phyloP scores from a whole-genome alignment of 2,329 filamentous ascomycete genomes.

The Sporothrix brasiliensis region DNA sequence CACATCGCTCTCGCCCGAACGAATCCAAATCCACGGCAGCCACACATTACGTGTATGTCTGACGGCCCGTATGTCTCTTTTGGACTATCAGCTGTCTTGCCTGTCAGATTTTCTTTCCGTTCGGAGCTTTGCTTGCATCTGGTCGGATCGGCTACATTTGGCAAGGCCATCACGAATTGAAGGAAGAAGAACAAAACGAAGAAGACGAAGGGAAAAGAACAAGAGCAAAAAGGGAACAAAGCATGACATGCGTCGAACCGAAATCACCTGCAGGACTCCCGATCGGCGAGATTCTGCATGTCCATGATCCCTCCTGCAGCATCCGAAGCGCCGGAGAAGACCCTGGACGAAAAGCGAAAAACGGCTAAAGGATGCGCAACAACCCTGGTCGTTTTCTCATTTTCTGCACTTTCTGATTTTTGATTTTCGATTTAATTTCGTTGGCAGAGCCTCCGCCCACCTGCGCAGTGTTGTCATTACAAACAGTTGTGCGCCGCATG shows the following conservation, averaged over 20 bases:
- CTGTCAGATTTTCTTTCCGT: constrained; percentile 11
- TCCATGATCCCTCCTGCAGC: constrained; percentile 12
- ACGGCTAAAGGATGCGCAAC: constrained; percentile 9
- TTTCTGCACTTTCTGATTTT: neutral
- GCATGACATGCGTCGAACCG: neutral
- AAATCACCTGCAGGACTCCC: neutral
- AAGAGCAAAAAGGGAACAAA: no score
- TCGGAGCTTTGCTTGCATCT: neutral
- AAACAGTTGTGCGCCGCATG: neutral
- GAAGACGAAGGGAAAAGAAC: neutral
- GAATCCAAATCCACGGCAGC: constrained; percentile 8
- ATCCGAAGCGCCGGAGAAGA: constrained; percentile 21
- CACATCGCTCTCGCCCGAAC: constrained; percentile 2
- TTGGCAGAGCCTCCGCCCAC: constrained; percentile 17
- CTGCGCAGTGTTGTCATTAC: constrained; percentile 13
- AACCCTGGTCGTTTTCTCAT: neutral
- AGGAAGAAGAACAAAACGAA: neutral
- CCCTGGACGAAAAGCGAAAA: constrained; percentile 5
- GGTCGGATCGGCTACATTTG: neutral
- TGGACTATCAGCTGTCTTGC: neutral
- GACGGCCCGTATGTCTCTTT: neutral
- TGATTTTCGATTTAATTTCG: neutral
- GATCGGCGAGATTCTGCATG: constrained; percentile 3
- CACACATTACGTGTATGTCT: neutral
- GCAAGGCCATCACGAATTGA: neutral